Percentiles rank a stretch among this genome's conserved stretches.
Evolutionary conservation across 2,329 filamentous ascomycete species (phyloP).

Genomic region (Botryotinia globosa): DNA sequence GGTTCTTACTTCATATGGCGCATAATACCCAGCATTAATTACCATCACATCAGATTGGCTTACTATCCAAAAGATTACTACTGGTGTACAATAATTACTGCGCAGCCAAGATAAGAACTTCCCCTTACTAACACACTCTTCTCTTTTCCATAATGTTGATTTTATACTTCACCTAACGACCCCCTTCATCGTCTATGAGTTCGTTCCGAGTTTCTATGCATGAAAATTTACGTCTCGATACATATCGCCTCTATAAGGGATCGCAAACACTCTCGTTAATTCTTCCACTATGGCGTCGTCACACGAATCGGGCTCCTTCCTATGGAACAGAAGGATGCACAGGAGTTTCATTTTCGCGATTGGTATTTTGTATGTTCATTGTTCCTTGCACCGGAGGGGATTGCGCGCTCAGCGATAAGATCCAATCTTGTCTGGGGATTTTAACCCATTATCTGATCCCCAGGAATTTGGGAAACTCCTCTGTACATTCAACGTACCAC

Average conservation of each 20-base stretch:
- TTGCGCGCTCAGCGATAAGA: constrained; percentile 4
- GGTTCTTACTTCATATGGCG: background rate
- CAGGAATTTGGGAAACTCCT: background rate
- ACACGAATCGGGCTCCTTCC: background rate
- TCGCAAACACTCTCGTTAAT: background rate
- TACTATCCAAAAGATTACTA: background rate
- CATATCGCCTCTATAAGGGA: background rate
- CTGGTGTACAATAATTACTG: no score
- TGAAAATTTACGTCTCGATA: background rate
- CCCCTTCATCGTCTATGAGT: background rate
- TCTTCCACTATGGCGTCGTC: background rate
- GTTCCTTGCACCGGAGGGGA: background rate
- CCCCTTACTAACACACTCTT: background rate
- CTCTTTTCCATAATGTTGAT: background rate
- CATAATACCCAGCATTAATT: background rate
- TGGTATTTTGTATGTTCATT: constrained; percentile 10
- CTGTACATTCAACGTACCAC: background rate
- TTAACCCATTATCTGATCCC: background rate
- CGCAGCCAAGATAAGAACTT: background rate
- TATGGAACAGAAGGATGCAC: constrained; percentile 11
- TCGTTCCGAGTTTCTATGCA: background rate
- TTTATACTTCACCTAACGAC: background rate
- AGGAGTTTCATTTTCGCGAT: constrained; percentile 13
- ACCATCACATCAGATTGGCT: background rate
- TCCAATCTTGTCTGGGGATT: background rate